Percentiles rank a stretch among this genome's conserved stretches.
Conservation (phyloP, 2,329 filamentous ascomycete species). For the Salinomyces thailandicus region DNA sequence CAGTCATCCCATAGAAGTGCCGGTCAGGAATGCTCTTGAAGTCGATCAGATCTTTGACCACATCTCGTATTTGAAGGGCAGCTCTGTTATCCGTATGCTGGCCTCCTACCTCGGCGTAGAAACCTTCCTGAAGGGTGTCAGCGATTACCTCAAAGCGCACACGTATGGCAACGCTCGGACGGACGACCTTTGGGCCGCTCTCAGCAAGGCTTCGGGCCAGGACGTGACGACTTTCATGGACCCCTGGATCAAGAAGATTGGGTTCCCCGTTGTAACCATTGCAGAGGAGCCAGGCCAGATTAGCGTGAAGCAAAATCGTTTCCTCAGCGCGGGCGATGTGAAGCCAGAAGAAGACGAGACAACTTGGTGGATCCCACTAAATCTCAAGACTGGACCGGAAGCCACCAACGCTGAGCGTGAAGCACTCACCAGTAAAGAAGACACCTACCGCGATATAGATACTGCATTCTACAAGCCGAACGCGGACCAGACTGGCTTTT, state of each 20-base stretch:
- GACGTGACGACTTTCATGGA: conserved; percentile 84
- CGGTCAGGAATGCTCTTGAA: conserved; percentile 84
- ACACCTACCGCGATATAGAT: conserved; percentile 64
- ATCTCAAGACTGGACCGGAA: conserved; percentile 64
- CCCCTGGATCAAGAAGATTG: conserved; percentile 90
- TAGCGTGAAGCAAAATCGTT: conserved; percentile 72
- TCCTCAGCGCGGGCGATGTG: conserved; percentile 83
- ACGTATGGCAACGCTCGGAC: conserved; percentile 86
- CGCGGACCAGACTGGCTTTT: conserved; percentile 77
- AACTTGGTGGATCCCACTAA: conserved; percentile 90
- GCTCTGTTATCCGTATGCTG: conserved; percentile 92
- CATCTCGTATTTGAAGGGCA: conserved; percentile 94
- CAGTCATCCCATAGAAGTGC: conserved; percentile 92
- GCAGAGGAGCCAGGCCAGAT: conserved; percentile 76
- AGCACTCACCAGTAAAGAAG: conserved; percentile 64
- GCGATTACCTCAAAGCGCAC: conserved; percentile 78
- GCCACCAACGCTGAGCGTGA: conserved; percentile 52
- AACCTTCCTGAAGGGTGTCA: conserved; percentile 81
- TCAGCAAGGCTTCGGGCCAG: conserved; percentile 77
- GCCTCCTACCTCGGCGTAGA: conserved; percentile 80
- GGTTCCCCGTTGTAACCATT: conserved; percentile 82
- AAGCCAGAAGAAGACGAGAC: conserved; percentile 85
- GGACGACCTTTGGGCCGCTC: conserved; percentile 77
- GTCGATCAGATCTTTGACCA: conserved; percentile 97
- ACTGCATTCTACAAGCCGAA: conserved; percentile 90